Evolutionary conservation across 225 moss, liverwort and hornwort species (phyloP).

Genomic region (Marchantia polymorpha): DNA sequence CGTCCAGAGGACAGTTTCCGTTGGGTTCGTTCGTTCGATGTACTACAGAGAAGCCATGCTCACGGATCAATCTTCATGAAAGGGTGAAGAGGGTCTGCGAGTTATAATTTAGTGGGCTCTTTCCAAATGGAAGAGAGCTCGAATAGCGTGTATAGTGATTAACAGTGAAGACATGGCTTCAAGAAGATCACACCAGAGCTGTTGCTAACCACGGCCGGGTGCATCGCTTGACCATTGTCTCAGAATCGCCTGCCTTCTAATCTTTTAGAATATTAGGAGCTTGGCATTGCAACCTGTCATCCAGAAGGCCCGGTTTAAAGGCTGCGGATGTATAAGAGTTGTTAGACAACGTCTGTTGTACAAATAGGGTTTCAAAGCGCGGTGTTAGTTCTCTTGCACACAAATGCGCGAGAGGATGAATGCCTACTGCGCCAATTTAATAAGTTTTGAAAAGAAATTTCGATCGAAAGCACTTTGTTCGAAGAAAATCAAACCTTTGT

Average conservation of each 20-base stretch:
- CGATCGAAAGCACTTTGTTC: no score
- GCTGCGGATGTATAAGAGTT: constrained; percentile 9
- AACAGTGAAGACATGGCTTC: neutral
- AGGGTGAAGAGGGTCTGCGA: neutral
- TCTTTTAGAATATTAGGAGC: neutral
- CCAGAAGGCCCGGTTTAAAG: neutral
- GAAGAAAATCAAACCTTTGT: no score
- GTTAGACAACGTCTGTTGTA: constrained; percentile 11
- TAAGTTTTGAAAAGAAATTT: no score
- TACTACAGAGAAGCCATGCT: no score
- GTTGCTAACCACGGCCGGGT: constrained; percentile 11
- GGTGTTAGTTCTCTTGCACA: neutral
- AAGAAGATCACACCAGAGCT: constrained; percentile 12
- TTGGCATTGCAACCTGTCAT: constrained; percentile 9
- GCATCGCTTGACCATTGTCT: neutral
- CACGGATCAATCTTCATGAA: no score
- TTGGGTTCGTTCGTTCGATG: no score
- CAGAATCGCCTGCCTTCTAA: neutral
- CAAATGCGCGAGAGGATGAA: no score
- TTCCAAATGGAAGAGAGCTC: neutral
- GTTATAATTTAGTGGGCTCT: neutral
- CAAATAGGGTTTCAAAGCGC: constrained; percentile 4
- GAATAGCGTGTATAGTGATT: neutral
- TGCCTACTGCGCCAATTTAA: no score
- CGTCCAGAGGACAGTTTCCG: no score